These are phyloP conservation scores for Globisporangium cylindrosporum DNA, from an alignment of 352 stramenopile genomes.

Conservation along the genomic window DNA sequence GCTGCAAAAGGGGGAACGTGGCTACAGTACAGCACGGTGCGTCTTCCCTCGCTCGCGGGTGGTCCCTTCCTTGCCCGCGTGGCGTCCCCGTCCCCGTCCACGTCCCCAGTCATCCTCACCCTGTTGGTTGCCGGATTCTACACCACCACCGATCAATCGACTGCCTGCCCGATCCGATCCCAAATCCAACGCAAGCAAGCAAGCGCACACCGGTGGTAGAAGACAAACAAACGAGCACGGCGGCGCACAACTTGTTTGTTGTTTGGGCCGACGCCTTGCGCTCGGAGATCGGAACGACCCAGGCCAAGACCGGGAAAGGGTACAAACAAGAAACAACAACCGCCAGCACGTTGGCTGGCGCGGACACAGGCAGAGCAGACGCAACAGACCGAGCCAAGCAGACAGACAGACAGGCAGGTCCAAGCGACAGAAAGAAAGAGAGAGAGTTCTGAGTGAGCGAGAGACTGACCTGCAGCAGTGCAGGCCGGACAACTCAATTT, in stretches of 20 bases:
- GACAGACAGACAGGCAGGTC: not conserved
- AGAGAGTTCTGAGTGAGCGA: no score
- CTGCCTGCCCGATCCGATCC: not conserved
- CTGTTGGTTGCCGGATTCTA: slow-evolving; percentile 1
- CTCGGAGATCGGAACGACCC: not conserved
- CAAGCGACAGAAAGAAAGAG: not conserved
- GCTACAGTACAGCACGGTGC: not conserved
- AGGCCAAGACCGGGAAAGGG: not conserved
- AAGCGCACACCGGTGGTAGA: not conserved
- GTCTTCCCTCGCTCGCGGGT: not conserved
- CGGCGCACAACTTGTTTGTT: no score
- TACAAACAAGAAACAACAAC: not conserved
- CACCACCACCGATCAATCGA: not conserved
- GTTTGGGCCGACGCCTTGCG: no score
- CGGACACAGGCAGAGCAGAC: not conserved
- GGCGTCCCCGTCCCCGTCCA: slow-evolving; percentile 2
- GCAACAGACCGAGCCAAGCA: not conserved
- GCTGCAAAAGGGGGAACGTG: not conserved
- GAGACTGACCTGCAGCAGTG: no score
- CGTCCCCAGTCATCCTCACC: not conserved
- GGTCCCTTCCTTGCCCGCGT: not conserved
- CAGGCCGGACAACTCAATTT: not conserved
- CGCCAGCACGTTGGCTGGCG: not conserved
- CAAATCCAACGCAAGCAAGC: slow-evolving; percentile 7
- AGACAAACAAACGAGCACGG: no score